Base-by-base conservation (phyloP, 768 basidiomycete genomes). In the Clathrus columnatus region DNA sequence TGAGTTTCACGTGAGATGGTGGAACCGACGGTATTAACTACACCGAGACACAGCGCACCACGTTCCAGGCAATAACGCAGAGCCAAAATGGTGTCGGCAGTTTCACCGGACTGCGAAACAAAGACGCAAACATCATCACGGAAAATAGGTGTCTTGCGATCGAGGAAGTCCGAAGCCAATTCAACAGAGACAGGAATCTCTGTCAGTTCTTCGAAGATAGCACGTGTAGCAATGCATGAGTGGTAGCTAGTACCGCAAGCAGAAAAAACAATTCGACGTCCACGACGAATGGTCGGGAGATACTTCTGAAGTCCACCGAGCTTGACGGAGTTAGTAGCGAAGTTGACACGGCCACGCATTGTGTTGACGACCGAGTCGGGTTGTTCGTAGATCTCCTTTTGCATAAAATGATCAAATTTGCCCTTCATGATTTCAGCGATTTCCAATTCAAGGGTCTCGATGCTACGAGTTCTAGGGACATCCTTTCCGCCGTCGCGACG, bases 341-440 rank as follows among this genome's bases (percentile, higher is more conserved):
- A 99, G 79, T 96, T 98, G 76, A 99, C 89, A 63, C 96, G 92
- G 58, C 96, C 96, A 81, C 96, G 89, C 96, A 99, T 99, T 50
- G 96, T 99, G 80, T 99, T 99, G 72, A 98, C 92, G 60, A 98
- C 96, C 24, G 92, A 95, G 67, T 99, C 96, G 50, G 96, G 95
- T 70, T 98, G 95, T 68, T 97, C 91, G 76, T 92, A 97, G 63
- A 97, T 97, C 72, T 99, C 96, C 76, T 99, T 99, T 70, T 98
- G 95, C 96, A 99, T 99, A 75, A 99, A 99, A 68, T 95, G 94
- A 67, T 91, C 91, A 69, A 98, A 99, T 71, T 93, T 91, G 67
- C 96, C 96, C 80, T 99, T 99, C 96, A 98, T 98, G 75, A 99
- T 98, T 62, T 95, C 96, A n/a, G 95, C 95, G 46, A 99, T 82